These are phyloP conservation scores for Aurifilum marmelostoma DNA, from an alignment of 2,329 filamentous ascomycete species.

Conservation along the genomic window DNA sequence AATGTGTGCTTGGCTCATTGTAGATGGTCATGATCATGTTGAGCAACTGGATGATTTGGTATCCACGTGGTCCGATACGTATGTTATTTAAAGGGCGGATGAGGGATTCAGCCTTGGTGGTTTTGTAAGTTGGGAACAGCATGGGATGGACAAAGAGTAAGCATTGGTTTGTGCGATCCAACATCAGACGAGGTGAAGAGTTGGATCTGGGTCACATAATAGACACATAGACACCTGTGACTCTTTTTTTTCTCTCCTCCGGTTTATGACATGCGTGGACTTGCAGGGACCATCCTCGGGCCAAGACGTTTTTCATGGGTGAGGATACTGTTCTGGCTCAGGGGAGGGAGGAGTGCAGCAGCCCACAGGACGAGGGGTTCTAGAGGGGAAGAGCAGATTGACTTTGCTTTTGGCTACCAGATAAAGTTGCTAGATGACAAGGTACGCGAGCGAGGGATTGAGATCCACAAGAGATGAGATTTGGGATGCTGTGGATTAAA, in stretches of 20 bases:
- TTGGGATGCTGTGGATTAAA: neutral
- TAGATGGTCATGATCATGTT: neutral
- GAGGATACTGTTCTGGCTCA: neutral
- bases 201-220: neutral
- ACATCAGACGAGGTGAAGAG: constrained; percentile 7
- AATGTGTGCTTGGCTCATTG: neutral
- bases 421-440: constrained; percentile 20
- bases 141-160: neutral
- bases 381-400: constrained; percentile 5
- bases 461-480: neutral
- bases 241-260: too few relatives aligned
- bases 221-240: too few relatives aligned
- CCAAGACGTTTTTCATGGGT: neutral
- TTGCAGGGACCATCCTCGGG: neutral
- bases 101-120: too few relatives aligned
- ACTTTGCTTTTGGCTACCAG: constrained; percentile 22
- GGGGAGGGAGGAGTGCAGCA: neutral
- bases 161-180: neutral
- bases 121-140: neutral
- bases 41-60: neutral
- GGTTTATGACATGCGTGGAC: neutral
- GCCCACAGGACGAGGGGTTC: too few relatives aligned
- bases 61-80: neutral
- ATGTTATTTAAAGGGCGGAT: neutral
- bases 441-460: neutral